These are phyloP conservation scores for Pharus latifolius DNA, from an alignment of 176 grass and related monocot species.

Conservation along the genomic window DNA sequence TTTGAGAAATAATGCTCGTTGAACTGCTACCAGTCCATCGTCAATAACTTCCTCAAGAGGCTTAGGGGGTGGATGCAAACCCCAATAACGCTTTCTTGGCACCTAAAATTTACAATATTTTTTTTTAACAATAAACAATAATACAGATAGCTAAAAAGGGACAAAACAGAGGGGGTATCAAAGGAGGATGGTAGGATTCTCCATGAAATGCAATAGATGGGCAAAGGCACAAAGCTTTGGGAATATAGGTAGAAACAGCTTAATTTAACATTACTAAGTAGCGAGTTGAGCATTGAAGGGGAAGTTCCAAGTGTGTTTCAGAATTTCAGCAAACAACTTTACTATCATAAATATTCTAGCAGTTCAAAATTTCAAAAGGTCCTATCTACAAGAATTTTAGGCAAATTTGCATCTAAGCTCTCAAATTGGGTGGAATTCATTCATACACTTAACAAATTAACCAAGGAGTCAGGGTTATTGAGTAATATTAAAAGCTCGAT, in stretches of 20 bases:
- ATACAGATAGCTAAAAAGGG: neutral
- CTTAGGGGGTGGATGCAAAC: constrained; percentile 82
- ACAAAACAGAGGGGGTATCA: neutral
- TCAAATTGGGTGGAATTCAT: neutral
- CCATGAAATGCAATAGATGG: neutral
- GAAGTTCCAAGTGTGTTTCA: neutral
- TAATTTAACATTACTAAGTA: neutral
- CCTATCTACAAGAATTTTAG: neutral
- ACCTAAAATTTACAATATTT: constrained; percentile 37
- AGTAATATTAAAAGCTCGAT: neutral
- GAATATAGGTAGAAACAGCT: neutral
- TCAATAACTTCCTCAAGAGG: constrained; percentile 98
- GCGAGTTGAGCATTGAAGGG: neutral
- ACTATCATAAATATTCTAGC: neutral
- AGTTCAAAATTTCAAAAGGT: neutral
- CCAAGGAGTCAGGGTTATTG: neutral
- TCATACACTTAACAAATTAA: neutral
- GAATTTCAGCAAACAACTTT: neutral
- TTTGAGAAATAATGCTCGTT: constrained; percentile 74
- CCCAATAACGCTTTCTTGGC: constrained; percentile 92
- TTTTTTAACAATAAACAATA: neutral
- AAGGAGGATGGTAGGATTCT: neutral
- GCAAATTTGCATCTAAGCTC: no score
- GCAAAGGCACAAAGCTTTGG: neutral
- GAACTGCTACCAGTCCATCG: constrained; percentile 68